Evolutionary conservation across 2,329 filamentous ascomycete species (phyloP).

Genomic region (Colletotrichum endophyticum): DNA sequence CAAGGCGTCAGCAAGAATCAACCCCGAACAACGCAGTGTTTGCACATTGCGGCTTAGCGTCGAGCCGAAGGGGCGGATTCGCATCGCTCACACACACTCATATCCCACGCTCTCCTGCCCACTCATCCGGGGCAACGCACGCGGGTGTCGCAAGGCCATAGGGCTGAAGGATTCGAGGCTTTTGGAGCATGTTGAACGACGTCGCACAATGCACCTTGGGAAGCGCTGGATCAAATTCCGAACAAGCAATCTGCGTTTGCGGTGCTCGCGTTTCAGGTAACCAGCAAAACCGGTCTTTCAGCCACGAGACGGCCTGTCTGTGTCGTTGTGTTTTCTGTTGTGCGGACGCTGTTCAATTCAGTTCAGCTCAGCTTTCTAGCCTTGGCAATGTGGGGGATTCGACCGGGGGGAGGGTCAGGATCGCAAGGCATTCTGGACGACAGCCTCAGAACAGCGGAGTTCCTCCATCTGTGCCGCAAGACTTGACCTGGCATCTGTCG

Average conservation of each 20-base stretch:
- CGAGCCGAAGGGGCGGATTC: slow-evolving; percentile 9
- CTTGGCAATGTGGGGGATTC: not conserved
- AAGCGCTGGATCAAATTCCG: not conserved
- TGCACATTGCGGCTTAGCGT: slow-evolving; percentile 5
- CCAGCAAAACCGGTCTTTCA: not conserved
- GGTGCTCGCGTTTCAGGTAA: not conserved
- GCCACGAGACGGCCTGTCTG: not conserved
- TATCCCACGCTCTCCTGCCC: not conserved
- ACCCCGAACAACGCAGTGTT: not conserved
- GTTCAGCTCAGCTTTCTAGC: not conserved
- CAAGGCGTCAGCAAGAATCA: slow-evolving; percentile 3
- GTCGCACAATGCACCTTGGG: not conserved
- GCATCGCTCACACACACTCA: not conserved
- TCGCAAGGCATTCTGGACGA: not conserved
- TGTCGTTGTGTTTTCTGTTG: not conserved
- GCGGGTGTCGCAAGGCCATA: not conserved
- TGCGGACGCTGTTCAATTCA: not conserved
- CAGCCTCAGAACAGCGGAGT: not conserved
- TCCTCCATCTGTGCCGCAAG: not conserved
- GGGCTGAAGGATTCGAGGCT: slow-evolving; percentile 17
- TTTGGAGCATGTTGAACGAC: not conserved
- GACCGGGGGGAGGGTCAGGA: not conserved
- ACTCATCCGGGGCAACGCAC: not conserved
- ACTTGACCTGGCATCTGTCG: not conserved
- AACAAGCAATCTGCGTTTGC: not conserved